phyloP scores from a whole-genome alignment of 2,329 filamentous ascomycete genomes.

The Alternaria postmessia region DNA sequence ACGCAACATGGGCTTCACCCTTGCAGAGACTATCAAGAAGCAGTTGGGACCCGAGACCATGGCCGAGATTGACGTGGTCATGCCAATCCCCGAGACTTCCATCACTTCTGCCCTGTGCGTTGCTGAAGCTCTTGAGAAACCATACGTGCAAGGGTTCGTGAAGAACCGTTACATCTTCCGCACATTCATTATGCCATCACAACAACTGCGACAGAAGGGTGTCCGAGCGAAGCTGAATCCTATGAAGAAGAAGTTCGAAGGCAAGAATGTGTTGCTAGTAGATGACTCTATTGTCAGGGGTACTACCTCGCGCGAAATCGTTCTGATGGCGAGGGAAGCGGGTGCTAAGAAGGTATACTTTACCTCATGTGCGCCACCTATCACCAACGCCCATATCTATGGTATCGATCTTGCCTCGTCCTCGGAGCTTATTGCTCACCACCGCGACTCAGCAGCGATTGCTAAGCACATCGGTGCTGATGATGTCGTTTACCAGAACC shows the following conservation, averaged over 20 bases:
- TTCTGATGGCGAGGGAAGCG: constrained; percentile 83
- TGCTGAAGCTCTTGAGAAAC: constrained; percentile 77
- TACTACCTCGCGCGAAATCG: constrained; percentile 80
- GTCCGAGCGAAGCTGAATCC: constrained; percentile 90
- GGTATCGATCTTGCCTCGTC: constrained; percentile 77
- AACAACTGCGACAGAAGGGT: constrained; percentile 80
- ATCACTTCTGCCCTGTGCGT: constrained; percentile 82
- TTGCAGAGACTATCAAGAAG: constrained; percentile 75
- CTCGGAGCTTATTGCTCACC: constrained; percentile 74
- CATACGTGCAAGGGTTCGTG: constrained; percentile 82
- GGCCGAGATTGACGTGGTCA: constrained; percentile 81
- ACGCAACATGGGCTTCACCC: constrained; percentile 83
- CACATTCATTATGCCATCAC: constrained; percentile 87
- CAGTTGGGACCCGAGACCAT: constrained; percentile 74
- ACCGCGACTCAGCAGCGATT: constrained; percentile 68
- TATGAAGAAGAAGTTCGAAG: constrained; percentile 84
- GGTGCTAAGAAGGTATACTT: constrained; percentile 85
- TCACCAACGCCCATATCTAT: constrained; percentile 69
- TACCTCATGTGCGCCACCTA: constrained; percentile 80
- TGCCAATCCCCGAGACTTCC: constrained; percentile 84
- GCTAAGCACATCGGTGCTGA: constrained; percentile 76
- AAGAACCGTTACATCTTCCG: constrained; percentile 91
- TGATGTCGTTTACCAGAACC: constrained; percentile 77
- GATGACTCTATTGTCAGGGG: constrained; percentile 92
- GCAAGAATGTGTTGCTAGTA: constrained; percentile 80